Evolutionary conservation across 139 green algal species (phyloP).

Genomic region (Chlorella sp.): DNA sequence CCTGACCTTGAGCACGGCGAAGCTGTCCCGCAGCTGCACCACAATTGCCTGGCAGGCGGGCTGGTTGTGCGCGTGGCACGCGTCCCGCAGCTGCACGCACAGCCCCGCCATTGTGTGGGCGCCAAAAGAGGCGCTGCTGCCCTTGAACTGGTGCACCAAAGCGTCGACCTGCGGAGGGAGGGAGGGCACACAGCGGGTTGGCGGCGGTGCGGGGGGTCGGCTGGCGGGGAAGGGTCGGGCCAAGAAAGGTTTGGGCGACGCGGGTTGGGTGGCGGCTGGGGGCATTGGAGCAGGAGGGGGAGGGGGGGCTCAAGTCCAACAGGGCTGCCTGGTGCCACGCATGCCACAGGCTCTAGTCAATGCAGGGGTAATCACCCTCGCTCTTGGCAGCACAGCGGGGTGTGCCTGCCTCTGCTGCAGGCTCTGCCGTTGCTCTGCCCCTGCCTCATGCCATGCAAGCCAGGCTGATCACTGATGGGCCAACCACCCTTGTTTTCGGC

Average conservation of each 20-base stretch:
- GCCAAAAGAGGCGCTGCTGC: constrained; percentile 76
- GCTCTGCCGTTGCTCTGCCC: too few relatives aligned
- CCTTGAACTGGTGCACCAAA: constrained; percentile 91
- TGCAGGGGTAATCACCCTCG: too few relatives aligned
- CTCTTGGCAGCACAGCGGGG: too few relatives aligned
- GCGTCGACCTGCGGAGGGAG: constrained; percentile 78
- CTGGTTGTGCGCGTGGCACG: constrained; percentile 55
- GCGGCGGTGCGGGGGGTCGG: too few relatives aligned
- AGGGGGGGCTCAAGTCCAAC: background rate
- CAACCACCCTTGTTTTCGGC: too few relatives aligned
- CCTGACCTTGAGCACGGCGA: constrained; percentile 52
- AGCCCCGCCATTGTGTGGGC: constrained; percentile 54
- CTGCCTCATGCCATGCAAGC: too few relatives aligned
- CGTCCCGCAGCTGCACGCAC: constrained; percentile 76
- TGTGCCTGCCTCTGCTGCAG: too few relatives aligned
- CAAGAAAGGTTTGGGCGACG: background rate
- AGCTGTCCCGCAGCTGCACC: constrained; percentile 42
- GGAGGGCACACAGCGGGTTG: background rate
- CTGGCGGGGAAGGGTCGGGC: background rate
- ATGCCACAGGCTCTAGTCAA: too few relatives aligned
- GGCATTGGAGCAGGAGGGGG: background rate
- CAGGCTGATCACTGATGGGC: too few relatives aligned
- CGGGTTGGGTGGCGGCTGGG: too few relatives aligned
- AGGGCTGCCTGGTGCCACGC: too few relatives aligned
- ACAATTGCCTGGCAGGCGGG: constrained; percentile 49